Base-by-base conservation (phyloP, 768 basidiomycete species). In the Phylloporus scabripes region DNA sequence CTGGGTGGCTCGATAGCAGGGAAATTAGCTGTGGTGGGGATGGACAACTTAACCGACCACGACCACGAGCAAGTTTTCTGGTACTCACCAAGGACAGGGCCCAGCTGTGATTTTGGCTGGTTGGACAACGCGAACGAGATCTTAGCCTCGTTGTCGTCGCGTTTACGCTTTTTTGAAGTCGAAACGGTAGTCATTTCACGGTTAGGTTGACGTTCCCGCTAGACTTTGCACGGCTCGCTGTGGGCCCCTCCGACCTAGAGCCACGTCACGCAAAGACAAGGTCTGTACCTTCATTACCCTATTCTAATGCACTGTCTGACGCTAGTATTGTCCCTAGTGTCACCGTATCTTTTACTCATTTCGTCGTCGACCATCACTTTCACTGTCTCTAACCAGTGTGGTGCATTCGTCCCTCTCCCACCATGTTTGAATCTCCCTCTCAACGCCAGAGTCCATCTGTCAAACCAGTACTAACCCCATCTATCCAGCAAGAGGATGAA, bases 1-100 rank as follows among this genome's bases (percentile, higher is more conserved):
- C 70, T 56, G 3, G 84, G 76, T 14, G 85, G 75, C 40, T 77
- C 69, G 23, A 87, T 59, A 5, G 80, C 78, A 36, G 88, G 88
- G 65, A 86, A 90, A 55, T 73, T 77, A 24, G 72, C 83, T 85
- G 59, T 48, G 53, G 52, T 54, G 44, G 57, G 48, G 50, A 55
- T 37, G 21, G 8, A 54, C 42, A 31, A 24, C 28, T 31, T 57
- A 46, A 39, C 31, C 42, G 48, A 53, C 50, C n/a, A 67, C 64
- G 52, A 56, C 63, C 61, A 67, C 59, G 57, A 54, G 49, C 47
- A 20, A 54, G 48, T 26, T 48, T 34, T 41, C 15, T 34, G 18
- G 43, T 29, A 65, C 73, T 61, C 58, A 80, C 80, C 79, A 44
- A 81, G 70, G 29, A 79, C 71, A 45, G 80, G 79, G 17, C 79